Percentiles rank a stretch among this genome's conserved stretches.
These are phyloP conservation scores for Candida gorgasii DNA, from an alignment of 805 yeast genomes.

Conservation along the genomic window DNA sequence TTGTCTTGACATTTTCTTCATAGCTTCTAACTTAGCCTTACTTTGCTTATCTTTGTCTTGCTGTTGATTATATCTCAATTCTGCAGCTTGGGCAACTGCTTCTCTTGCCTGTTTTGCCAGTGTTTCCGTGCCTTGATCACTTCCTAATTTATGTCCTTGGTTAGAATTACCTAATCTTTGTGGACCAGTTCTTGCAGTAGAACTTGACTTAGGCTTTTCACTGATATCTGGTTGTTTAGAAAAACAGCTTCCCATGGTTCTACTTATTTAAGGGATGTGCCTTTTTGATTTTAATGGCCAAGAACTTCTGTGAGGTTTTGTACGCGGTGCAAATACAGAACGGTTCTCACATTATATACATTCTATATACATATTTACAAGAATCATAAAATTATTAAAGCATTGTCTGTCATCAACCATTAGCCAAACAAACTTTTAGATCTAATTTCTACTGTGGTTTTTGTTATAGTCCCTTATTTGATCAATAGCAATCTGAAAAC, in stretches of 20 bases:
- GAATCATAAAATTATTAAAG: too few relatives aligned
- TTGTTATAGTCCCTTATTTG: background rate
- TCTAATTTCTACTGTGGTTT: background rate
- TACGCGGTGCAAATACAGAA: too few relatives aligned
- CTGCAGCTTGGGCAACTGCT: conserved; percentile 45
- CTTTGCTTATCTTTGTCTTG: conserved; percentile 30
- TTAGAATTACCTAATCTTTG: background rate
- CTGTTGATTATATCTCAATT: conserved; percentile 29
- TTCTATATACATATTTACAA: conserved; percentile 5
- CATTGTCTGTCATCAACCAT: too few relatives aligned
- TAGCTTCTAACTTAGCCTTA: conserved; percentile 29
- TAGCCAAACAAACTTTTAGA: too few relatives aligned
- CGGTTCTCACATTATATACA: conserved; percentile 1
- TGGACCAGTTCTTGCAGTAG: background rate
- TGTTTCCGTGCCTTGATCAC: too few relatives aligned
- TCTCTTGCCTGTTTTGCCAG: conserved; percentile 22
- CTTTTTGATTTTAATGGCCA: too few relatives aligned
- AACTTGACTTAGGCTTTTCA: background rate
- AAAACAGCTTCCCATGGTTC: conserved; percentile 26
- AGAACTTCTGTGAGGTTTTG: too few relatives aligned
- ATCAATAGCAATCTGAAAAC: background rate
- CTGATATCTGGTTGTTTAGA: conserved; percentile 17
- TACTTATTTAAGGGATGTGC: too few relatives aligned
- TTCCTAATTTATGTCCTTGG: conserved; percentile 21
- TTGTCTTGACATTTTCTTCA: conserved; percentile 28